A percentile compares a stretch with the other conserved stretches of the same genome.
phyloP scores from a whole-genome alignment of 495 filamentous ascomycete genomes.

The Aspergillus nanangensis region DNA sequence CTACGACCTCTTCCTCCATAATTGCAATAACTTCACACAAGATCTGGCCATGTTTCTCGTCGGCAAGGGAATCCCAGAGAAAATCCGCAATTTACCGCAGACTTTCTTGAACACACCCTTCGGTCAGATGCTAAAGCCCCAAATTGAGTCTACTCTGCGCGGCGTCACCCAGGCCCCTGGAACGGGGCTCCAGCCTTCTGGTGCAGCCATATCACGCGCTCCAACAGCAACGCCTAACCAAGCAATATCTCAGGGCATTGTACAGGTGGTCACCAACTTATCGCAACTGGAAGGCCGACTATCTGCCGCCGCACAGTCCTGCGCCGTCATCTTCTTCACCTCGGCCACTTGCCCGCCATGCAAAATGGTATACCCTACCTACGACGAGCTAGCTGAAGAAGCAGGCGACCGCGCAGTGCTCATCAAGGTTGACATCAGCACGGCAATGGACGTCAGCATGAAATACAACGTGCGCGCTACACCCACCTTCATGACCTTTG shows the following conservation, averaged over 20 bases:
- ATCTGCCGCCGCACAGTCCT: constrained; percentile 52
- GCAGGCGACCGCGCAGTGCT: constrained; percentile 63
- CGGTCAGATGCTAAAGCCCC: constrained; percentile 82
- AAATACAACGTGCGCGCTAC: constrained; percentile 70
- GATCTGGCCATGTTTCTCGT: constrained; percentile 87
- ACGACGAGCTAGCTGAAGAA: constrained; percentile 74
- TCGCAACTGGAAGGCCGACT: constrained; percentile 59
- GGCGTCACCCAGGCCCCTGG: constrained; percentile 56
- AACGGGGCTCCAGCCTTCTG: constrained; percentile 12
- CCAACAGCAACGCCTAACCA: constrained; percentile 6
- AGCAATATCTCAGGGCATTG: constrained; percentile 15
- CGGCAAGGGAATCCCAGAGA: constrained; percentile 82
- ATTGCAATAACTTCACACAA: constrained; percentile 98
- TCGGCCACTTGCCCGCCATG: constrained; percentile 83
- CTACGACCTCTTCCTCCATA: constrained; percentile 85
- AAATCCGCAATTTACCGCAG: constrained; percentile 84
- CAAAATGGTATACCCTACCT: constrained; percentile 76
- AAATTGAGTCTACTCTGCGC: constrained; percentile 70
- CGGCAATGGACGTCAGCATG: constrained; percentile 58
- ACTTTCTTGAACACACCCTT: constrained; percentile 86
- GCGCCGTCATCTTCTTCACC: constrained; percentile 90
- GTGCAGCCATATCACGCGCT: constrained; percentile 16
- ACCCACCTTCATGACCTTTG: constrained; percentile 87
- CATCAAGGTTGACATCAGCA: constrained; percentile 78
- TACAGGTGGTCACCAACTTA: constrained; percentile 50